A percentile compares a stretch with the other conserved stretches of the same genome.
These are phyloP conservation scores for Lunularia cruciata DNA, from an alignment of 225 moss, liverwort and hornwort genomes.

Conservation along the genomic window DNA sequence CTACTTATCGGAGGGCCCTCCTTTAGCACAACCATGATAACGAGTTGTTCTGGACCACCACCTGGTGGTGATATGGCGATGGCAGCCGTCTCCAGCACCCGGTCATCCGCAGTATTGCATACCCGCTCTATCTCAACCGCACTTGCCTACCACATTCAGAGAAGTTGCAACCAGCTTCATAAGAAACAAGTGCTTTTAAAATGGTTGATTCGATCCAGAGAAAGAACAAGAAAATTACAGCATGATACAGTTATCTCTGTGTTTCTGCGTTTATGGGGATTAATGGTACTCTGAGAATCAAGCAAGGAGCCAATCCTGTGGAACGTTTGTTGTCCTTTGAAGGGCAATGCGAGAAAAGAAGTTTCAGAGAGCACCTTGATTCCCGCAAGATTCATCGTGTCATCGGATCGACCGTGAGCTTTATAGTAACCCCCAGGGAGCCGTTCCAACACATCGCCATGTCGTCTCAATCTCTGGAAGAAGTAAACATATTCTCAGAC, in stretches of 20 bases:
- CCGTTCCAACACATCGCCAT: conserved; percentile 88
- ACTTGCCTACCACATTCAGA: conserved; percentile 59
- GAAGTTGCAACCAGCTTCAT: not conserved
- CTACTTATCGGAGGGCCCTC: conserved; percentile 41
- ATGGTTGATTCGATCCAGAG: too few relatives aligned
- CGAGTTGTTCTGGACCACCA: conserved; percentile 87
- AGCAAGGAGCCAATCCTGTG: not conserved
- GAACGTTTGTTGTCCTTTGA: not conserved
- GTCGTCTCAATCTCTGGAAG: conserved; percentile 78
- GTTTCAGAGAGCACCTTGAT: conserved; percentile 62
- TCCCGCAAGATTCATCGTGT: conserved; percentile 95
- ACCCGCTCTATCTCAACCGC: conserved; percentile 91
- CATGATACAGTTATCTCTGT: too few relatives aligned
- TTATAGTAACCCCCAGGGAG: conserved; percentile 64
- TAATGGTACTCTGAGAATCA: too few relatives aligned
- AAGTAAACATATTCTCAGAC: too few relatives aligned
- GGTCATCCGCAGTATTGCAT: conserved; percentile 73
- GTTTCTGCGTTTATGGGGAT: too few relatives aligned
- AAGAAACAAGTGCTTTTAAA: too few relatives aligned
- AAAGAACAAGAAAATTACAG: too few relatives aligned
- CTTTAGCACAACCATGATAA: conserved; percentile 71
- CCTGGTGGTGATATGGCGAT: conserved; percentile 65
- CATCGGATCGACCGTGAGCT: conserved; percentile 90
- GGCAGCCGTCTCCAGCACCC: conserved; percentile 78
- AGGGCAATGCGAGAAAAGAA: not conserved